A percentile compares a stretch with the other conserved stretches of the same genome.
phyloP scores from a whole-genome alignment of 148 eudicot genomes.

The Drosera capensis region DNA sequence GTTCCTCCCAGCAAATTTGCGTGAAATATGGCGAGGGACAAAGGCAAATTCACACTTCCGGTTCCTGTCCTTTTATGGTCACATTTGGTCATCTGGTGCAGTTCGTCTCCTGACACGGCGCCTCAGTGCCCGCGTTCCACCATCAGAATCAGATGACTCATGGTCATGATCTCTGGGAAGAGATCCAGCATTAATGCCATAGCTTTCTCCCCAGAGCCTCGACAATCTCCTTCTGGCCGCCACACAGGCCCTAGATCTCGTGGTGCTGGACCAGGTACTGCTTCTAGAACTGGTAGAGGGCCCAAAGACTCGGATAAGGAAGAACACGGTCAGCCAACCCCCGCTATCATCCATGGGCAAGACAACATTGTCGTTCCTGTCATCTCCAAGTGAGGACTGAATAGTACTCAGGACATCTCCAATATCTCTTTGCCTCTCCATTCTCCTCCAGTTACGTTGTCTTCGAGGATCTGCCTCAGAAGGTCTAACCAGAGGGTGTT shows the following conservation, averaged over 20 bases:
- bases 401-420: constrained; percentile 74
- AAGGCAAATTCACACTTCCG: too few relatives aligned
- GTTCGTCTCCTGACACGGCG: constrained; percentile 26
- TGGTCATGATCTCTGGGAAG: constrained; percentile 25
- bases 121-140: constrained; percentile 23
- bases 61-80: too few relatives aligned
- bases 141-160: constrained; percentile 47
- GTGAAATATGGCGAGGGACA: too few relatives aligned
- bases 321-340: constrained; percentile 45
- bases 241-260: constrained; percentile 27
- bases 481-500: constrained; percentile 70
- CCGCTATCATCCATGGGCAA: constrained; percentile 46
- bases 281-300: constrained; percentile 36
- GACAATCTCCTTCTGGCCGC: constrained; percentile 39
- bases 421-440: constrained; percentile 71
- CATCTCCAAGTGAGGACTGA: constrained; percentile 52
- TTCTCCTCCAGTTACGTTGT: constrained; percentile 64
- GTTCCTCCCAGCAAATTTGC: too few relatives aligned
- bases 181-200: constrained; percentile 30
- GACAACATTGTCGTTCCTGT: constrained; percentile 27
- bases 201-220: constrained; percentile 54
- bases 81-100: constrained; percentile 28
- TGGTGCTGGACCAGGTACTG: constrained; percentile 40
- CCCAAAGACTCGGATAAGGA: constrained; percentile 44
- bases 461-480: constrained; percentile 72